Conservation (phyloP, 371 early-diverging fungal genomes). For the Lichtheimia ornata region DNA sequence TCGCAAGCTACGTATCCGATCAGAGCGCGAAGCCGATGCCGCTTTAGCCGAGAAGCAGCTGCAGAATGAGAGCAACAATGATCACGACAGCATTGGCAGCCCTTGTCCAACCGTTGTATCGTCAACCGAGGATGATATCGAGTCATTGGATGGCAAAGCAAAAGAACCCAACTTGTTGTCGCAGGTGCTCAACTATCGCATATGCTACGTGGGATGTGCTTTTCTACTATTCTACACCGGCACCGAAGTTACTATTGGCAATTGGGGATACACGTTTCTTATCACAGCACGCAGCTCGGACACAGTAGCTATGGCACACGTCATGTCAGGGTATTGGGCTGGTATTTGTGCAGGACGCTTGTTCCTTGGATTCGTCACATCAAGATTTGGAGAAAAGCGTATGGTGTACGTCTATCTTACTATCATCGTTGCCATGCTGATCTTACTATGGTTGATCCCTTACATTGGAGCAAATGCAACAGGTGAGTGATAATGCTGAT, state of each 20-base stretch:
- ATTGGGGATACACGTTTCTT: constrained; percentile 30
- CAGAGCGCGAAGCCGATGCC: constrained; percentile 15
- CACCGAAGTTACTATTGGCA: constrained; percentile 30
- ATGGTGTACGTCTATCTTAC: constrained; percentile 25
- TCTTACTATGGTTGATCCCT: constrained; percentile 21
- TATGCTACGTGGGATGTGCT: constrained; percentile 18
- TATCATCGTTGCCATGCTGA: constrained; percentile 18
- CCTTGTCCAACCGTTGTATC: not conserved
- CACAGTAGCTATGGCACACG: constrained; percentile 22
- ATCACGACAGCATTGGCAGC: too few species aligned
- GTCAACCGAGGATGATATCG: not conserved
- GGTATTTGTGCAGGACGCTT: constrained; percentile 29
- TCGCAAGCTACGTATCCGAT: constrained; percentile 11
- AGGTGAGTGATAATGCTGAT: constrained; percentile 7
- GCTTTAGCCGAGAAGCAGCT: not conserved
- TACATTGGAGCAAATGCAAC: constrained; percentile 20
- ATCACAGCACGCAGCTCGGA: constrained; percentile 21
- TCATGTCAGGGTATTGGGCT: constrained; percentile 31
- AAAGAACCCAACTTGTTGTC: constrained; percentile 7
- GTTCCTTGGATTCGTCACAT: constrained; percentile 24
- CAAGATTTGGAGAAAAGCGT: constrained; percentile 27
- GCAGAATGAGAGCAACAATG: too few species aligned
- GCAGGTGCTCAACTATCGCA: constrained; percentile 12
- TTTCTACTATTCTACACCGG: constrained; percentile 30
- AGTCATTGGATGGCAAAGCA: not conserved